phyloP scores from a whole-genome alignment of 2,329 filamentous ascomycete genomes.

The Colletotrichum echinochloae region DNA sequence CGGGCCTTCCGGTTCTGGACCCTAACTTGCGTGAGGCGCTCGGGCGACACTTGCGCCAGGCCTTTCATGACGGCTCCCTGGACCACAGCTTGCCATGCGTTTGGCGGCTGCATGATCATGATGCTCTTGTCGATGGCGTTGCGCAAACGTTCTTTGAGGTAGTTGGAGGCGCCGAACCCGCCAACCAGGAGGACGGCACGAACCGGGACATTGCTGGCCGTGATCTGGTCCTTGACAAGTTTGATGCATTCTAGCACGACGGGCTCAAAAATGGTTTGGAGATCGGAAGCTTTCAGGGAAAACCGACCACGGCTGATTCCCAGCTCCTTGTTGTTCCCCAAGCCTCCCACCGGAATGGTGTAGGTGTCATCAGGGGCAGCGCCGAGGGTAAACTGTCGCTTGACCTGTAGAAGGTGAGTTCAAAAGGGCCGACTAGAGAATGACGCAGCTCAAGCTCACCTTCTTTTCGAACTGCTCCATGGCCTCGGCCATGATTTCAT shows the following conservation, averaged over 20 bases:
- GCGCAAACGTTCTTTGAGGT: slow-evolving; percentile 57
- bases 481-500: slow-evolving; percentile 54
- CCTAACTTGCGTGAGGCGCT: slow-evolving; percentile 51
- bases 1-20: slow-evolving; percentile 70
- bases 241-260: slow-evolving; percentile 57
- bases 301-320: slow-evolving; percentile 54
- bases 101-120: slow-evolving; percentile 60
- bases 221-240: slow-evolving; percentile 58
- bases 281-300: slow-evolving; percentile 52
- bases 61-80: slow-evolving; percentile 65
- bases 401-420: slow-evolving; percentile 47
- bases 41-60: slow-evolving; percentile 52
- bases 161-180: slow-evolving; percentile 60
- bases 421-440: slow-evolving; percentile 42
- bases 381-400: slow-evolving; percentile 47
- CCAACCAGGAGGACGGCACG: slow-evolving; percentile 62
- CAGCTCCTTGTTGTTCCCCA: slow-evolving; percentile 52
- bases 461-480: slow-evolving; percentile 59
- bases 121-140: slow-evolving; percentile 51
- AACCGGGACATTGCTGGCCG: slow-evolving; percentile 55
- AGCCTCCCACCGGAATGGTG: slow-evolving; percentile 52
- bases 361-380: slow-evolving; percentile 53
- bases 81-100: slow-evolving; percentile 63
- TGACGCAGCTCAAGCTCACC: slow-evolving; percentile 42
- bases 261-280: slow-evolving; percentile 58